Percentiles rank a stretch among this genome's conserved stretches.
phyloP scores from a whole-genome alignment of 164 flowering plant species.

The Paratinospora sagittata region DNA sequence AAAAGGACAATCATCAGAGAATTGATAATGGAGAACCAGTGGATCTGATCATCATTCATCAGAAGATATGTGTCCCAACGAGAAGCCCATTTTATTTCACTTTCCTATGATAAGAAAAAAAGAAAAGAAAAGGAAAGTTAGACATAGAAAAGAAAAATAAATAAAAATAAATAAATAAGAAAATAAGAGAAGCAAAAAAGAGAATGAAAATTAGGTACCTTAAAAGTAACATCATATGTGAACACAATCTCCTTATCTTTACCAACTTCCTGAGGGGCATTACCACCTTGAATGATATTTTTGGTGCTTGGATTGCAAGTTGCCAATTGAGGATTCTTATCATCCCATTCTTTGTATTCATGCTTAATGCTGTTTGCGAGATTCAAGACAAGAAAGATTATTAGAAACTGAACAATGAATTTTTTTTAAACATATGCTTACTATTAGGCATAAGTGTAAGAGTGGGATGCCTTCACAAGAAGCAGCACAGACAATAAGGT shows the following conservation, averaged over 20 bases:
- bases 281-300: conserved; percentile 53
- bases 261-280: conserved; percentile 78
- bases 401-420: not conserved
- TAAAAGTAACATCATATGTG: conserved; percentile 45
- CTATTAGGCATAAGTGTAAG: not conserved
- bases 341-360: conserved; percentile 89
- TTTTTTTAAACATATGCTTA: not conserved
- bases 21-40: conserved; percentile 26
- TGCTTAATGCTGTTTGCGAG: conserved; percentile 64
- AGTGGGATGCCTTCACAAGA: not conserved
- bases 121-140: not conserved
- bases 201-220: conserved; percentile 24
- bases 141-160: not conserved
- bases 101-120: conserved; percentile 24
- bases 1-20: conserved; percentile 48
- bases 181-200: not conserved
- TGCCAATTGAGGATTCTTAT: conserved; percentile 70
- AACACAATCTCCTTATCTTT: conserved; percentile 45
- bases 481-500: not conserved
- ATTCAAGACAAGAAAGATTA: conserved; percentile 11
- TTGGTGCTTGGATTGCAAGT: conserved; percentile 76
- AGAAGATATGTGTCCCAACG: conserved; percentile 31
- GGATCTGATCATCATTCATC: conserved; percentile 17
- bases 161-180: too few species aligned
- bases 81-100: conserved; percentile 54